Percentiles rank a stretch among this genome's conserved stretches.
Conservation (phyloP, 768 basidiomycete species). For the Suillus subluteus region DNA sequence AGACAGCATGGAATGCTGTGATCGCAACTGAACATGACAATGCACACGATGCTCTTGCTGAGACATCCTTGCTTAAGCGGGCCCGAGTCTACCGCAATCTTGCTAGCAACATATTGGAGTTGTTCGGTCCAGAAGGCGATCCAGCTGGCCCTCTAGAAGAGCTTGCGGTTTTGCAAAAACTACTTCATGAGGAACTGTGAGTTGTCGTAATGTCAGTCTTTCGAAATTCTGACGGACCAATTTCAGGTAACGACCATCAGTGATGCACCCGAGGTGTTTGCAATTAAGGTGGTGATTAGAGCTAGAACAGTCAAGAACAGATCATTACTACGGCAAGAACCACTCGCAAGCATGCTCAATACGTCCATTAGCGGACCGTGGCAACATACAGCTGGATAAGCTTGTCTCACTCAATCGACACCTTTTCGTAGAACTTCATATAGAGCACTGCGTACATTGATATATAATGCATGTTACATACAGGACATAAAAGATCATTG, state of each 20-base stretch:
- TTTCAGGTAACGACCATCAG: background rate
- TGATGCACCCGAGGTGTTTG: background rate
- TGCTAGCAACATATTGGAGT: conserved; percentile 43
- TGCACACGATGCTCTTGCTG: conserved; percentile 9
- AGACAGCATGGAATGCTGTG: conserved; percentile 74
- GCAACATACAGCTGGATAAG: background rate
- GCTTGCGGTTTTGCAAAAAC: conserved; percentile 44
- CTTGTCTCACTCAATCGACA: background rate
- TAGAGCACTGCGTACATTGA: too few relatives aligned
- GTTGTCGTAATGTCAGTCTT: background rate
- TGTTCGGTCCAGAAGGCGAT: conserved; percentile 68
- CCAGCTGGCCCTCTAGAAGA: conserved; percentile 61
- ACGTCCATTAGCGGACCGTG: background rate
- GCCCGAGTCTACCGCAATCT: conserved; percentile 43
- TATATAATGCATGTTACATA: background rate
- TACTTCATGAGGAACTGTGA: conserved; percentile 35
- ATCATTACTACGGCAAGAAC: background rate
- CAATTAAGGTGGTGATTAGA: background rate
- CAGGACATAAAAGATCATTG: background rate
- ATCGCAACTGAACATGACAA: conserved; percentile 35
- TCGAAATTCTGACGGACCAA: background rate
- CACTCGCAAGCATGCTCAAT: background rate
- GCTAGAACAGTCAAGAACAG: background rate
- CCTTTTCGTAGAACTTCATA: background rate
- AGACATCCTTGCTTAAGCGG: conserved; percentile 30